A percentile compares a stretch with the other conserved stretches of the same genome.
Evolutionary conservation across 2,329 filamentous ascomycete genomes (phyloP).

Genomic region (Fulvia fulva): DNA sequence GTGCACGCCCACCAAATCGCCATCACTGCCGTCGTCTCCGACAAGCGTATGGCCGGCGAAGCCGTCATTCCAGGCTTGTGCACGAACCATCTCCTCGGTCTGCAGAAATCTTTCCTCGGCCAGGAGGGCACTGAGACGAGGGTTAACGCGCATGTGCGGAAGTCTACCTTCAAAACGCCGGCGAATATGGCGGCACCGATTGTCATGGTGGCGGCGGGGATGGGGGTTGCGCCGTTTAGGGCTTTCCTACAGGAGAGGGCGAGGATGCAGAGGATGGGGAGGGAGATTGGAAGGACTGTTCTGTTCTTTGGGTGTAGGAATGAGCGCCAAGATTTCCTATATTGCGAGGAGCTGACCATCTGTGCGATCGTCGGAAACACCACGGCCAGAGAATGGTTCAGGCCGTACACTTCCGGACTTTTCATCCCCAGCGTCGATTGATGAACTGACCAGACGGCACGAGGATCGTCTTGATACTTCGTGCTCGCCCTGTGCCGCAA

Average conservation of each 20-base stretch:
- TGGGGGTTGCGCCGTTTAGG: conserved; percentile 48
- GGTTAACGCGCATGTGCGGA: conserved; percentile 37
- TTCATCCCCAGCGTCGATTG: conserved; percentile 18
- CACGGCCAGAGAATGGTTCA: background rate
- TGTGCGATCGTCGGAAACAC: background rate
- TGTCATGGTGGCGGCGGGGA: conserved; percentile 52
- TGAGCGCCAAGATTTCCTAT: conserved; percentile 32
- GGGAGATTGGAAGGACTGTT: conserved; percentile 22
- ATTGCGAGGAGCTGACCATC: conserved; percentile 17
- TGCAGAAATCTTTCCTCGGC: conserved; percentile 36
- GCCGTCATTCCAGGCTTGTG: conserved; percentile 17
- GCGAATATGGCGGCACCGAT: conserved; percentile 43
- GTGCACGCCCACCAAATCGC: conserved; percentile 23
- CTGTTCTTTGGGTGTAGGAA: conserved; percentile 32
- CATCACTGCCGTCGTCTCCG: conserved; percentile 60
- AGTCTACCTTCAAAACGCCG: conserved; percentile 40
- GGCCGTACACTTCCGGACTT: conserved; percentile 1
- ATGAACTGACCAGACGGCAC: conserved; percentile 19
- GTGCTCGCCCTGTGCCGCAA: conserved; percentile 3
- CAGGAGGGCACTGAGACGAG: conserved; percentile 22
- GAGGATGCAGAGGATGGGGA: conserved; percentile 32
- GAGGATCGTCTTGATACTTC: conserved; percentile 8
- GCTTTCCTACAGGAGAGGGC: conserved; percentile 43
- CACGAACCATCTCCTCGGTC: conserved; percentile 28
- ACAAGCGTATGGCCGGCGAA: conserved; percentile 28